Evolutionary conservation across 139 green algal species (phyloP).

Genomic region (Limnomonas spitsbergensis): DNA sequence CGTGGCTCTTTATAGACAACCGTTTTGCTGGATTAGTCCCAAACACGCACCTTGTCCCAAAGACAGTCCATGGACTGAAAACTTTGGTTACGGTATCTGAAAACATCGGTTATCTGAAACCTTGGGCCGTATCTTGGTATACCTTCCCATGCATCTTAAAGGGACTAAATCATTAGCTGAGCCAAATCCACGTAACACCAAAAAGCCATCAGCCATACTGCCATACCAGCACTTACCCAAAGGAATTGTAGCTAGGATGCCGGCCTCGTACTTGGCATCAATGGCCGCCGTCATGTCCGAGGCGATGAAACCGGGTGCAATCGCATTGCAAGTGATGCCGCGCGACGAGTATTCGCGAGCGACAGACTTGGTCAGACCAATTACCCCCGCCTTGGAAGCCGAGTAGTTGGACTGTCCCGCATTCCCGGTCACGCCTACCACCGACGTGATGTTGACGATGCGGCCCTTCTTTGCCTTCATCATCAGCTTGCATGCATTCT

Average conservation of each 20-base stretch:
- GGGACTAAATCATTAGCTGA: too few species aligned
- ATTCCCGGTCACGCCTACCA: constrained; percentile 94
- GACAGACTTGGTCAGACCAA: constrained; percentile 84
- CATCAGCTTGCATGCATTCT: constrained; percentile 17
- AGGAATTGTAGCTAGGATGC: constrained; percentile 79
- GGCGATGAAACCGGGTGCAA: constrained; percentile 88
- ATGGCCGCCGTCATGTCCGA: constrained; percentile 55
- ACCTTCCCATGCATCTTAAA: too few species aligned
- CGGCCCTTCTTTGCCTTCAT: constrained; percentile 34
- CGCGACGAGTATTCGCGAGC: constrained; percentile 75
- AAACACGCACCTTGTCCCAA: too few species aligned
- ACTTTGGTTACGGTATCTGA: too few species aligned
- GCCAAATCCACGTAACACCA: too few species aligned
- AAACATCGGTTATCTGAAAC: too few species aligned
- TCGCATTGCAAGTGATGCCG: constrained; percentile 78
- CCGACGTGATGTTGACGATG: constrained; percentile 97
- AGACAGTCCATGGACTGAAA: too few species aligned
- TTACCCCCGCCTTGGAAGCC: constrained; percentile 70
- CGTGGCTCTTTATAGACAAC: too few species aligned
- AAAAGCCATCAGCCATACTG: too few species aligned
- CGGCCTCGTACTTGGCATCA: constrained; percentile 68
- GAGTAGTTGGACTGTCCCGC: constrained; percentile 53
- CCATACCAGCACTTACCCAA: too few species aligned
- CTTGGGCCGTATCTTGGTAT: too few species aligned
- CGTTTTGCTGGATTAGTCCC: too few species aligned